These are phyloP conservation scores for Geum urbanum DNA, from an alignment of 306 rosid genomes.

Conservation along the genomic window DNA sequence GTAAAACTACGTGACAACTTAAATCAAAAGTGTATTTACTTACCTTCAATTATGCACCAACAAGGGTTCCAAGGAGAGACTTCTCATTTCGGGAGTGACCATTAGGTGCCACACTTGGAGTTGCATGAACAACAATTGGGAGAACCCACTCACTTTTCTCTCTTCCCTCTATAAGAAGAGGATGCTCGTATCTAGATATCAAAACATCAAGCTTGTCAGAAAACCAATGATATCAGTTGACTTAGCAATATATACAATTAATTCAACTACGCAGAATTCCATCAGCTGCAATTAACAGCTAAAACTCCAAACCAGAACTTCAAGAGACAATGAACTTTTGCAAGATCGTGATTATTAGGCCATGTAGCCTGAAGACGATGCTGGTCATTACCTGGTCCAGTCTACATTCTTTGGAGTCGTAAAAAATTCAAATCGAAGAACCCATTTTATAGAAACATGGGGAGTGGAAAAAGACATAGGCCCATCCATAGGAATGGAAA, in stretches of 20 bases:
- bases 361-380: background rate
- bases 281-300: background rate
- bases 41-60: conserved; percentile 66
- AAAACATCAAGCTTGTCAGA: conserved; percentile 1
- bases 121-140: conserved; percentile 90
- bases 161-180: conserved; percentile 83
- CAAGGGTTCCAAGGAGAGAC: conserved; percentile 63
- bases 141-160: conserved; percentile 93
- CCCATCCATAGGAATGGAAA: conserved; percentile 95
- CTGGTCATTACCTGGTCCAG: conserved; percentile 67
- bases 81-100: conserved; percentile 59
- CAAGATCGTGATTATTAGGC: background rate
- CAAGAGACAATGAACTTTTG: background rate
- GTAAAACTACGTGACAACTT: background rate
- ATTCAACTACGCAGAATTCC: background rate
- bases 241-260: background rate
- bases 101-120: conserved; percentile 50
- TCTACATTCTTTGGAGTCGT: conserved; percentile 84
- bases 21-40: background rate
- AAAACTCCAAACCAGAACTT: background rate
- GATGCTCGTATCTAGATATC: conserved; percentile 77
- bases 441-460: conserved; percentile 89
- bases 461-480: conserved; percentile 98
- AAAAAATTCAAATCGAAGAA: conserved; percentile 90
- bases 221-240: conserved; percentile 11